Conservation (phyloP, 2,329 filamentous ascomycete genomes). For the Pezicula neosporulosa region DNA sequence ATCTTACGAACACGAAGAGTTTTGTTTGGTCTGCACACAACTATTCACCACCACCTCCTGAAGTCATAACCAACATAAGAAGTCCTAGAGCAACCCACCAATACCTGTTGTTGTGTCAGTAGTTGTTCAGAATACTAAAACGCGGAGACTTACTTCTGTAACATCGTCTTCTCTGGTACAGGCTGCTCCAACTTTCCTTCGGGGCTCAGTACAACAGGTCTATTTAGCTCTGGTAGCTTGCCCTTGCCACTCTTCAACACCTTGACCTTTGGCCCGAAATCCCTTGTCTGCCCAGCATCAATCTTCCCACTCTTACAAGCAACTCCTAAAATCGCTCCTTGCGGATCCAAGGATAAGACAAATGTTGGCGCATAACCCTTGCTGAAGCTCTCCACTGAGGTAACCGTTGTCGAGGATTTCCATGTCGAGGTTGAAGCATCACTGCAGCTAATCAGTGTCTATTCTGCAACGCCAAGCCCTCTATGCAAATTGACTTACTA, state of each 20-base stretch:
- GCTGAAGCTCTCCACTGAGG: slow-evolving; percentile 52
- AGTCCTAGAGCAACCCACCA: slow-evolving; percentile 60
- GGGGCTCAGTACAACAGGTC: slow-evolving; percentile 57
- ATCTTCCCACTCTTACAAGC: slow-evolving; percentile 53
- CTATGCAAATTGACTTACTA: slow-evolving; percentile 28
- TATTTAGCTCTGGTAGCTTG: slow-evolving; percentile 57
- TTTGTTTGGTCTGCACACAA: slow-evolving; percentile 17
- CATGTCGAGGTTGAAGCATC: slow-evolving; percentile 43
- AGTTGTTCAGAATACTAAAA: not conserved
- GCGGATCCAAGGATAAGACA: slow-evolving; percentile 45
- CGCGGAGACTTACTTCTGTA: slow-evolving; percentile 58
- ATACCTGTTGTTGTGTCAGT: slow-evolving; percentile 44
- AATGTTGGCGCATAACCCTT: slow-evolving; percentile 60
- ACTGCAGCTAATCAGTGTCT: slow-evolving; percentile 4
- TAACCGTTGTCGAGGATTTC: slow-evolving; percentile 52
- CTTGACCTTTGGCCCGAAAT: slow-evolving; percentile 59
- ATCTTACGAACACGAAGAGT: too few species aligned
- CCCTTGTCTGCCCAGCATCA: slow-evolving; percentile 61
- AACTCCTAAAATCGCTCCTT: slow-evolving; percentile 45
- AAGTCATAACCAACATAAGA: slow-evolving; percentile 49
- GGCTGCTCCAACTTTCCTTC: slow-evolving; percentile 56
- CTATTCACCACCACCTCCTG: slow-evolving; percentile 49
- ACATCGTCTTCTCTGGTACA: slow-evolving; percentile 58
- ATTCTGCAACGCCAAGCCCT: too few species aligned
- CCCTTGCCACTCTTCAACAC: slow-evolving; percentile 46